Conservation (phyloP, 1,284 basidiomycete genomes). For the Jaminaea rosea region DNA sequence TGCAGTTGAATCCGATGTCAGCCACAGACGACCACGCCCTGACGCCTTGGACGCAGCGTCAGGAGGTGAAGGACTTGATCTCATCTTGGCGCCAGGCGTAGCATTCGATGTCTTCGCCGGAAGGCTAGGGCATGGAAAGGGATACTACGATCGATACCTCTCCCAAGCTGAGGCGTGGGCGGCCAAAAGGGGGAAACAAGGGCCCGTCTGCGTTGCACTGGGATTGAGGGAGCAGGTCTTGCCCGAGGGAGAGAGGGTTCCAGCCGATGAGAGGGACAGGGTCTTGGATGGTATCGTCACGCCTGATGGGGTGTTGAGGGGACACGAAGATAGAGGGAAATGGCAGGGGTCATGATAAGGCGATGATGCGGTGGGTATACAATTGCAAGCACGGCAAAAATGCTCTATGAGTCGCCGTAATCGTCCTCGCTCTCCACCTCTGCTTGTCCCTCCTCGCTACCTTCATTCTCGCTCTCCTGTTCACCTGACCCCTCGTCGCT, state of each 20-base stretch:
- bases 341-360: too few relatives aligned
- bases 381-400: too few relatives aligned
- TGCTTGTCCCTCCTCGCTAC: background rate
- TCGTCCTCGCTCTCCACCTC: too few relatives aligned
- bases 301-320: conserved; percentile 13
- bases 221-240: conserved; percentile 42
- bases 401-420: too few relatives aligned
- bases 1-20: too few relatives aligned
- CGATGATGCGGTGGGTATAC: too few relatives aligned
- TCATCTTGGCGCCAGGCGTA: conserved; percentile 48
- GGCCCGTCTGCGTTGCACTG: conserved; percentile 28
- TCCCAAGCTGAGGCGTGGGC: conserved; percentile 22
- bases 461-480: background rate
- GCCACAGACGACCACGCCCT: background rate
- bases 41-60: conserved; percentile 36
- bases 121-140: conserved; percentile 49
- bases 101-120: conserved; percentile 45
- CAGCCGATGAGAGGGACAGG: conserved; percentile 42
- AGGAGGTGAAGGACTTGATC: conserved; percentile 44
- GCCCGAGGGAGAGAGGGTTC: conserved; percentile 26
- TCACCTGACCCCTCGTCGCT: background rate
- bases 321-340: background rate
- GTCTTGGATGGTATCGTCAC: conserved; percentile 40
- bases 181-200: conserved; percentile 5
- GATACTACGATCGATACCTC: conserved; percentile 49